Evolutionary conservation across 2,329 filamentous ascomycete genomes (phyloP), one percentile per base, ranked within the genome.

Genomic region (Aspergillus sergii): DNA sequence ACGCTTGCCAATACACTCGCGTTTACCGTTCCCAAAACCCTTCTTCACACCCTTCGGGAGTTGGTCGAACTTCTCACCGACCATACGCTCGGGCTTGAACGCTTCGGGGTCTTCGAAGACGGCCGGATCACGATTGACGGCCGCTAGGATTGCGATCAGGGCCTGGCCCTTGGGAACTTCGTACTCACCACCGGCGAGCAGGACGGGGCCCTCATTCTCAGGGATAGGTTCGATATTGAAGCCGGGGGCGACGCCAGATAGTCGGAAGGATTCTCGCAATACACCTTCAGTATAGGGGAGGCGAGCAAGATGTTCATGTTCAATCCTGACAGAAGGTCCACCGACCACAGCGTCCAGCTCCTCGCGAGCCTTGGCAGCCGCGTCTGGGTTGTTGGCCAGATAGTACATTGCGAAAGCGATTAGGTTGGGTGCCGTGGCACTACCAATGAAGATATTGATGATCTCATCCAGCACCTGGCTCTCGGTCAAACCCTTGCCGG

Each of bases 51-150:
- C 86, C 16, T 83, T 83, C 6, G 87, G 89, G 7, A 91, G 81
- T 30, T 83, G 84, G 62, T 87, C 85, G 71, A 91, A 93, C 30
- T 85, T 84, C 21, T 89, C 89, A 26, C 91, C 88, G 0, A 90
- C 76, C 88, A 93, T 91, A 12, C 90, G 84, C 72, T 93, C 90
- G 0, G 91, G 91, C 60, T 81, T 83, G 78, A 91, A 94, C 10
- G 85, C 83, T 1, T 85, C 74, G 0, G 89, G 88, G 60, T 91
- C 88, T 0, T 86, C 84, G 56, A 83, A 93, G 0, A 91, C 86
- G 0, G 76, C 79, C 0, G 88, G 88, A 69, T 93, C 90, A 1
- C 84, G 74, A 58, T 92, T 90, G 0, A 86, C 78, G 23, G 82
- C 81, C n/a, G 81, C 74, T 1, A 92, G 73, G 1, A 90, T 72